Conservation (phyloP, 176 grass and related monocot species). For the Puccinellia tenuiflora region DNA sequence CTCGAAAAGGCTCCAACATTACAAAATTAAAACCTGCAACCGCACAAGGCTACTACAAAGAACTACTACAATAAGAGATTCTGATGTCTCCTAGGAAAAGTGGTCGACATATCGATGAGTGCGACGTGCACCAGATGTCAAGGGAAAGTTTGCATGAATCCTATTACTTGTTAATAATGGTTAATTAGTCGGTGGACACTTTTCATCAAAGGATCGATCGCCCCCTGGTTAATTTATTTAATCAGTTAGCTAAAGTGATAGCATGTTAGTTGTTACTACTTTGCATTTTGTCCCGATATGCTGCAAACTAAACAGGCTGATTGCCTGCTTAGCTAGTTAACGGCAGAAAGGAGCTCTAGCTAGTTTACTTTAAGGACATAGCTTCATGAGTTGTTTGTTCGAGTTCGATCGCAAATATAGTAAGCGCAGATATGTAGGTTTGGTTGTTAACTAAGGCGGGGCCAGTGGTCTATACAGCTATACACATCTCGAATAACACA, state of each 20-base stretch:
- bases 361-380: conserved; percentile 20
- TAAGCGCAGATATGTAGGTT: conserved; percentile 11
- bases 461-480: neutral
- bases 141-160: conserved; percentile 32
- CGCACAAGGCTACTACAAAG: neutral
- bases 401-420: neutral
- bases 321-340: conserved; percentile 35
- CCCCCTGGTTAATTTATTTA: neutral
- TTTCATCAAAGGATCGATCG: neutral
- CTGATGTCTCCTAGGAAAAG: neutral
- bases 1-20: conserved; percentile 21
- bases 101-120: conserved; percentile 22
- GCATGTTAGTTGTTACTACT: conserved; percentile 4
- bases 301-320: neutral
- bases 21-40: conserved; percentile 5
- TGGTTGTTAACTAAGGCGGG: conserved; percentile 23
- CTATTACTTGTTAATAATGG: conserved; percentile 25
- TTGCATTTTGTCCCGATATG: conserved; percentile 34
- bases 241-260: conserved; percentile 15
- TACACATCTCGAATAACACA: neutral
- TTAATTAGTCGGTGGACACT: conserved; percentile 12
- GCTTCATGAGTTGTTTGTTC: conserved; percentile 1
- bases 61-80: conserved; percentile 1
- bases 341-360: conserved; percentile 17
- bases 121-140: conserved; percentile 31